Conservation (phyloP, 2,329 filamentous ascomycete species). For the Aspergillus quadricinctus region DNA sequence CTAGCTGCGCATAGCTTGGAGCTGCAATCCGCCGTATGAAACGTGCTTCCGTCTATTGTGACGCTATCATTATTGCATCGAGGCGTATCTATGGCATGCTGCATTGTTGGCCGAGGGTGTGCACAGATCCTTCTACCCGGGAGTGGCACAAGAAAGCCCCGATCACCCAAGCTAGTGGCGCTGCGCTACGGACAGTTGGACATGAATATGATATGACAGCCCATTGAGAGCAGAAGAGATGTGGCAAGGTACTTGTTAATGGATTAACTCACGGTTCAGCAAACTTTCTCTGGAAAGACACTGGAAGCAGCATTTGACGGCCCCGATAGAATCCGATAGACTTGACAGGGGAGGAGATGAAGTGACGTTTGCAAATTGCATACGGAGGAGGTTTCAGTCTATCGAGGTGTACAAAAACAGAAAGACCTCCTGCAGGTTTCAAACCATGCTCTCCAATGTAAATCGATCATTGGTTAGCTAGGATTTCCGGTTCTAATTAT, state of each 20-base stretch:
- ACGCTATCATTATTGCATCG: not conserved
- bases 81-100: not conserved
- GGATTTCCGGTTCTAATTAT: not conserved
- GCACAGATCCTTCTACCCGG: not conserved
- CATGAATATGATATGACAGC: not conserved
- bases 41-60: not conserved
- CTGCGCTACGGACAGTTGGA: not conserved
- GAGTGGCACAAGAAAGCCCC: not conserved
- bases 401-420: not conserved
- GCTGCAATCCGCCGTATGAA: not conserved
- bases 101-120: not conserved
- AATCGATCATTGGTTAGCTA: not conserved
- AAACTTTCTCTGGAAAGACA: not conserved
- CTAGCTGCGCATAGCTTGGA: not conserved
- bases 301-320: not conserved
- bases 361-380: not conserved
- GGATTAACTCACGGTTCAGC: not conserved
- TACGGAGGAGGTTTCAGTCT: not conserved
- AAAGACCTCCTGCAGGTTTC: too few species aligned
- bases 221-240: not conserved
- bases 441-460: not conserved
- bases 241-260: not conserved
- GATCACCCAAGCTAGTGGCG: not conserved
- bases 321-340: not conserved
- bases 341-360: not conserved